A percentile compares a stretch with the other conserved stretches of the same genome.
Evolutionary conservation across 495 filamentous ascomycete genomes (phyloP).

Genomic region (Podospora sp.): DNA sequence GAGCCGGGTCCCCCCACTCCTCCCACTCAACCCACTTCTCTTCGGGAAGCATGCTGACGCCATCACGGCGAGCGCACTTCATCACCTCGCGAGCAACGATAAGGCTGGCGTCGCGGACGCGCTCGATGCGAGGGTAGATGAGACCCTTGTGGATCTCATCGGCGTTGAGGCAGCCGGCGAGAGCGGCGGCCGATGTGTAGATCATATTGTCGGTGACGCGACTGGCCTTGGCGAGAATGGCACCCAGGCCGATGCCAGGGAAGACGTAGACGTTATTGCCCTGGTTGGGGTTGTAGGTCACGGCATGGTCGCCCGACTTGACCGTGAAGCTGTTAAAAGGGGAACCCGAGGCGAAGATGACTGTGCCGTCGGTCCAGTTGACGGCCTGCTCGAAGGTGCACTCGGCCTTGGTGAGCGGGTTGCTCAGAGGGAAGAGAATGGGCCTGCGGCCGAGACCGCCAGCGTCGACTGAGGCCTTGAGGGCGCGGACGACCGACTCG

Average conservation of each 20-base stretch:
- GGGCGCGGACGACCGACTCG: slow-evolving; percentile 77
- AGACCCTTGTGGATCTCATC: slow-evolving; percentile 79
- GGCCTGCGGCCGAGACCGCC: slow-evolving; percentile 77
- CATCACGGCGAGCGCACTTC: slow-evolving; percentile 72
- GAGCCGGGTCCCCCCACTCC: slow-evolving; percentile 71
- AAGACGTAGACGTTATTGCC: slow-evolving; percentile 94
- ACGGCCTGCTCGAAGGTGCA: slow-evolving; percentile 94
- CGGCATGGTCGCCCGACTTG: slow-evolving; percentile 61
- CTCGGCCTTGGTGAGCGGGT: slow-evolving; percentile 93
- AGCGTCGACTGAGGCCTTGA: slow-evolving; percentile 64
- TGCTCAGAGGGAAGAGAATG: slow-evolving; percentile 92
- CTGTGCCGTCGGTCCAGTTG: slow-evolving; percentile 82
- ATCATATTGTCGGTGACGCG: slow-evolving; percentile 94
- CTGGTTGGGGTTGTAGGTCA: slow-evolving; percentile 85
- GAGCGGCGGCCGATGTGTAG: slow-evolving; percentile 83
- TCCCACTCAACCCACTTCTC: slow-evolving; percentile 82
- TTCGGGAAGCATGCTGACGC: slow-evolving; percentile 60
- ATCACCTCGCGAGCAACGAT: slow-evolving; percentile 90
- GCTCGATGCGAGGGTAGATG: slow-evolving; percentile 91
- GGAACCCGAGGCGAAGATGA: slow-evolving; percentile 91
- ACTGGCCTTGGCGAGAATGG: slow-evolving; percentile 87
- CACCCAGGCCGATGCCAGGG: slow-evolving; percentile 93
- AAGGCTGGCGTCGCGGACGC: slow-evolving; percentile 88
- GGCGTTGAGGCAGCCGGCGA: slow-evolving; percentile 74
- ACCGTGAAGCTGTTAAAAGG: slow-evolving; percentile 80